Evolutionary conservation across 192 early-diverging fungal species (phyloP), one percentile per base, ranked within the genome.

Genomic region (Phlyctochytrium planicorne): DNA sequence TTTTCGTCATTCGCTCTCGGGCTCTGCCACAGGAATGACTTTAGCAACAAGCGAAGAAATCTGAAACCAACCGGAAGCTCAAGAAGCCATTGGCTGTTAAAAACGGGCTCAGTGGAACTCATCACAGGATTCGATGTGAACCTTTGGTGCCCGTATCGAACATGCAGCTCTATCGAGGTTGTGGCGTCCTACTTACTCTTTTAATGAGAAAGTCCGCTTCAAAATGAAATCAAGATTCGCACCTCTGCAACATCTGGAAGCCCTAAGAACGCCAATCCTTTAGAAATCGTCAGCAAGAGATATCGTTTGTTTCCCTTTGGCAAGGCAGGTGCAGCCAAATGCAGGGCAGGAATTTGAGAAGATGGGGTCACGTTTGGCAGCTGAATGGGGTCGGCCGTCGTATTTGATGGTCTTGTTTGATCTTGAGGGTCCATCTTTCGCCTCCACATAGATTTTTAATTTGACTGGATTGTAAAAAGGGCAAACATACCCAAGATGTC

Each of bases 191-290:
- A 24, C n/a, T n/a, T n/a, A n/a, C n/a, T n/a, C n/a, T n/a, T n/a
- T n/a, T n/a, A n/a, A n/a, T n/a, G n/a, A n/a, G n/a, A n/a, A n/a
- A n/a, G n/a, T n/a, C n/a, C n/a, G n/a, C n/a, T n/a, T n/a, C n/a
- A n/a, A n/a, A n/a, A n/a, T n/a, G n/a, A n/a, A 20, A 25, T 27
- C 30, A 12, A 65, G 17, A 65, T 1, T 14, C 36, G 23, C 32
- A 73, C 71, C 66, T 74, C 72, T 2, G 61, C 30, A 25, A 74
- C 62, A 33, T 74, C 72, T 6, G 34, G 23, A 1, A 65, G 36
- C 3, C 57, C 72, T n/a, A 74, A 31, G 61, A 74, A 74, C 12
- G 72, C 72, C 32, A 36, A 14, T 23, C 72, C 72, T 2, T 34
- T n/a, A 10, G 3, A 20, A 69, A 74, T 63, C 14, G n/a, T 47